Evolutionary conservation across 129 eudicot genomes (phyloP).

Genomic region (Silybum marianum): DNA sequence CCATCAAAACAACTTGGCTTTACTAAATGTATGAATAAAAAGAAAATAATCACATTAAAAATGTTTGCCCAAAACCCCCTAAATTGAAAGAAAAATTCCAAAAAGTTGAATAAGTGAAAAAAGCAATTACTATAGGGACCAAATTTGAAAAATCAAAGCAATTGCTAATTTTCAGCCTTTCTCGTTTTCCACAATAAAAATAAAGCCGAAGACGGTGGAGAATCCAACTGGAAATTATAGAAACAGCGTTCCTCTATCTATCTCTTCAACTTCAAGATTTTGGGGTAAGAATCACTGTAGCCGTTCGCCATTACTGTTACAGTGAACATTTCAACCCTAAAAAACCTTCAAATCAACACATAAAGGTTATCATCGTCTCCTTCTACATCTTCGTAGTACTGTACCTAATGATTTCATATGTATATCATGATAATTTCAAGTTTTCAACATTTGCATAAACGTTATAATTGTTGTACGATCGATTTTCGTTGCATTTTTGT

Average conservation of each 20-base stretch:
- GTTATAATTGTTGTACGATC: neutral
- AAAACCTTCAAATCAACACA: conserved; percentile 15
- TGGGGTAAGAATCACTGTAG: conserved; percentile 39
- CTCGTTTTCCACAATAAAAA: conserved; percentile 19
- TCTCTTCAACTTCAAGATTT: conserved; percentile 25
- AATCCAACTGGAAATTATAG: conserved; percentile 17
- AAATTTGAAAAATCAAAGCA: neutral
- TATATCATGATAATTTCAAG: neutral
- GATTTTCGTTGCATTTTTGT: neutral
- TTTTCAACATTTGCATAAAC: neutral
- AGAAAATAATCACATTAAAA: too few relatives aligned
- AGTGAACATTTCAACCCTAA: conserved; percentile 5
- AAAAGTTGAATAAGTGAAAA: neutral
- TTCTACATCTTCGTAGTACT: neutral
- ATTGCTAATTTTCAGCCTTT: neutral
- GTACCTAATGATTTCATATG: neutral
- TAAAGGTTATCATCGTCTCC: conserved; percentile 7
- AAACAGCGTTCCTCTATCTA: neutral
- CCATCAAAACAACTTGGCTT: too few relatives aligned
- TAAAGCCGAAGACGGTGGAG: conserved; percentile 25
- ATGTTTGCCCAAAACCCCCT: too few relatives aligned
- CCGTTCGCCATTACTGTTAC: conserved; percentile 16
- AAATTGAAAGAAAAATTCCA: too few relatives aligned
- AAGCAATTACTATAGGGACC: neutral
- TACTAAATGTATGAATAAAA: too few relatives aligned